A percentile compares a stretch with the other conserved stretches of the same genome.
phyloP scores from a whole-genome alignment of 1,139 yeast genomes.

The Protomyces lactucae-debilis region DNA sequence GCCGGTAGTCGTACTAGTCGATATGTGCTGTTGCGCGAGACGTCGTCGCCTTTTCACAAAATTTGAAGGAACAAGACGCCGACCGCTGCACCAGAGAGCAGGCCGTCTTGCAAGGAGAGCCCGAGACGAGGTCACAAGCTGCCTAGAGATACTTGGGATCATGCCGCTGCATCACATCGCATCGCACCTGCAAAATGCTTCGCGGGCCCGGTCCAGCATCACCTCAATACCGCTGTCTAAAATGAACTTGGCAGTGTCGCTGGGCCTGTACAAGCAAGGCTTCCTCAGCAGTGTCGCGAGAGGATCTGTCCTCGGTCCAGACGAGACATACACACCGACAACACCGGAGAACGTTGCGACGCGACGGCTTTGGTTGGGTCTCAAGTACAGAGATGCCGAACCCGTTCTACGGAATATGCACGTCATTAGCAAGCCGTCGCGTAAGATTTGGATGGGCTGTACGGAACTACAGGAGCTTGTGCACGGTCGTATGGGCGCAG shows the following conservation, averaged over 20 bases:
- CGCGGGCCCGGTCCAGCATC: constrained; percentile 64
- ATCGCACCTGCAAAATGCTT: constrained; percentile 84
- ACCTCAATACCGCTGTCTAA: constrained; percentile 83
- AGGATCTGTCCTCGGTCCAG: constrained; percentile 92
- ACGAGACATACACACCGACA: constrained; percentile 63
- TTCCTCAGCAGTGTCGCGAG: constrained; percentile 76
- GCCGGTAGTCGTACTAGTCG: no score
- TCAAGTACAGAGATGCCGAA: constrained; percentile 75
- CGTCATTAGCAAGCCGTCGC: constrained; percentile 78
- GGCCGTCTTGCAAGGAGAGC: background rate
- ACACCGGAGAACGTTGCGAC: constrained; percentile 84
- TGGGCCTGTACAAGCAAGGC: constrained; percentile 86
- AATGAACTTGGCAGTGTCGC: constrained; percentile 74
- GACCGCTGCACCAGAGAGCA: no score
- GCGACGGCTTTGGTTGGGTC: constrained; percentile 84
- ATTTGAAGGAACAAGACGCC: no score
- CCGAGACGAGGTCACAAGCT: background rate
- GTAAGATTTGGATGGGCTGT: constrained; percentile 59
- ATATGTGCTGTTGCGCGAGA: no score
- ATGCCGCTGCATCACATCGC: constrained; percentile 51
- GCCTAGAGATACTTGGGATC: background rate
- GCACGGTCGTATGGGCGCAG: constrained; percentile 68
- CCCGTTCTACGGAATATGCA: constrained; percentile 71
- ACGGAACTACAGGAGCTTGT: constrained; percentile 69
- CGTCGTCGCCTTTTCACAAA: no score